These are phyloP conservation scores for Phytophthora hibernalis DNA, from an alignment of 352 stramenopile genomes.

Conservation along the genomic window DNA sequence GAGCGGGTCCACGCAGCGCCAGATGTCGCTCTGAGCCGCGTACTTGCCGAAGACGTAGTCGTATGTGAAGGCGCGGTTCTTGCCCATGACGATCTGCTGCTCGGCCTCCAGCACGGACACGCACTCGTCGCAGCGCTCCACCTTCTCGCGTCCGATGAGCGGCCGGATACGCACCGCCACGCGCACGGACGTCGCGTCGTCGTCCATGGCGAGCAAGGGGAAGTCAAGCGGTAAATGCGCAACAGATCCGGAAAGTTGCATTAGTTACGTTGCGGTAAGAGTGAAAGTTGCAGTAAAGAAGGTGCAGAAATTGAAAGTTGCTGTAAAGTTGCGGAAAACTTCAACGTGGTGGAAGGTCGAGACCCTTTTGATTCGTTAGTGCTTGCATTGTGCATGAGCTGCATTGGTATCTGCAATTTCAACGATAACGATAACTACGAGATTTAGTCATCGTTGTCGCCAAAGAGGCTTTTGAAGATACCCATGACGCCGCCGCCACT, in stretches of 20 bases:
- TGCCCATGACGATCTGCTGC: conserved; percentile 87
- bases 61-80: conserved; percentile 92
- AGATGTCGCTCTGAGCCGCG: conserved; percentile 88
- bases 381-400: neutral
- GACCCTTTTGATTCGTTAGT: neutral
- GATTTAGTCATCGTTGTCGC: conserved; percentile 36
- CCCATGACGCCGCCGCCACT: conserved; percentile 56
- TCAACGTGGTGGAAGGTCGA: too few relatives aligned
- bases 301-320: too few relatives aligned
- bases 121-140: conserved; percentile 90
- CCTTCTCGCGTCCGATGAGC: conserved; percentile 89
- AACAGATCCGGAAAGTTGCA: conserved; percentile 15
- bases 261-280: conserved; percentile 12
- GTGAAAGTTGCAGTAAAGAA: conserved; percentile 1
- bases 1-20: conserved; percentile 82
- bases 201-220: conserved; percentile 39
- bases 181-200: conserved; percentile 71
- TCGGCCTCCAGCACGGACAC: conserved; percentile 85
- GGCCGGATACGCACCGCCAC: conserved; percentile 88
- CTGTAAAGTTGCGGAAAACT: neutral
- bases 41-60: conserved; percentile 91
- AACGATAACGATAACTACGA: neutral
- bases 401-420: neutral
- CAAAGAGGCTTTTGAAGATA: conserved; percentile 70
- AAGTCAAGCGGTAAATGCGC: too few relatives aligned